Evolutionary conservation across 1,284 basidiomycete species (phyloP), one percentile per base, ranked within the genome.

Genomic region (Cutaneotrichosporon cavernicola): DNA sequence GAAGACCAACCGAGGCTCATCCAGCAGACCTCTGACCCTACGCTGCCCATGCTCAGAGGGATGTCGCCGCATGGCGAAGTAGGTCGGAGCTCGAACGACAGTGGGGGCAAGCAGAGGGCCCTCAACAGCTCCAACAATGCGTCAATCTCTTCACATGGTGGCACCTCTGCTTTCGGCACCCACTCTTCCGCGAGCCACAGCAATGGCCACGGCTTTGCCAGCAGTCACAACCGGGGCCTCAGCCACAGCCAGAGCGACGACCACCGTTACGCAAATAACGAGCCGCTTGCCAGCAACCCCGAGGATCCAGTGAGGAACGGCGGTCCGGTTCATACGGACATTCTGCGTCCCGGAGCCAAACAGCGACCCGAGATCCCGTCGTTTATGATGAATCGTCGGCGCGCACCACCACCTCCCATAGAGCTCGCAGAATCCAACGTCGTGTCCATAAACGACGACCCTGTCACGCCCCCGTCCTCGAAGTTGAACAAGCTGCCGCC

Each of bases 1-100:
- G 46, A 58, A 34, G 36, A 49, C 11, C 58, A 56, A 2, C 73
- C 74, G 5, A 69, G 65, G 53, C 61, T 77, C 7, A 40, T 74
- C 6, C 76, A 77, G 31, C 74, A 76, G 51, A 50, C 61, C 2
- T 75, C 75, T 0, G 76, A 78, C 57, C 75, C 46, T 9, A 50
- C 30, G 6, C n/a, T 58, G 31, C 36, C 58, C 16, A 22, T 31
- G 30, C 14, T 22, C 13, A 31, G 51, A 34, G 32, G 40, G 13
- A 21, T 50, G 40, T 50, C 58, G 47, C 47, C 46, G 9, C 55
- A 56, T 6, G 38, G 9, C 9, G 55, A 56, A 3, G 22, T 10
- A 4, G 58, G 46, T 7, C 58, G 58, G 1, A 31, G 26, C 7
- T 51, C 58, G 32, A 43, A 32, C 30, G 58, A 38, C 58, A 56